Base-by-base conservation (phyloP, 495 filamentous ascomycete species). In the Podospora conica region DNA sequence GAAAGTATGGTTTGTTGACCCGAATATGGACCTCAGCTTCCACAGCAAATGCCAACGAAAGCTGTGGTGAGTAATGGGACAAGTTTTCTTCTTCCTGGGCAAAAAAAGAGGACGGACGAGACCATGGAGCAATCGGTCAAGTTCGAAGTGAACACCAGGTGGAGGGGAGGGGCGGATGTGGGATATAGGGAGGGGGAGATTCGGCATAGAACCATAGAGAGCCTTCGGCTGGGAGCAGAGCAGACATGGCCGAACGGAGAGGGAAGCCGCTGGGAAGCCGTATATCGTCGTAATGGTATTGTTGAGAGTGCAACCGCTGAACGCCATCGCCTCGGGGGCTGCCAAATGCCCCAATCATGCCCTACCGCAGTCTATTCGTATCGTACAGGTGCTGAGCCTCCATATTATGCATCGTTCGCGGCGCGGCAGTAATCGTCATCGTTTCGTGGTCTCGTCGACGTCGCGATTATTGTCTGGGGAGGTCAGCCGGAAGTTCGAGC, bases 351-450 rank as follows among this genome's bases (percentile, higher is more conserved):
- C 15, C 18, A 7, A n/a, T 48, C 40, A 48, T 48, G 40, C 40
- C 40, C 40, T n/a, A 48, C 18, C 40, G 18, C 40, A n/a, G 20
- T 64, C 60, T 57, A 66, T 61, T 59, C 60, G 24, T 72, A 72
- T 72, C 64, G 66, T 72, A 72, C 70, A 72, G 9, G 20, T 3
- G 12, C 5, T 53, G 20, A 15, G 33, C 54, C 21, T 53, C 63
- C 31, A 12, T 64, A 23, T 18, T n/a, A 57, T 40, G 55, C 12
- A 40, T 64, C 20, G 20, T 20, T 27, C 25, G 12, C 25, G 20
- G 27, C 22, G 25, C 15, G 2, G 27, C 18, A n/a, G 9, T 55
- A 33, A 55, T 53, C 22, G 25, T 33, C 48, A 29, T 40, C 53
- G 55, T 27, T 21, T 28, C 40, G n/a, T 40, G 23, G 40, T 58